A percentile compares a stretch with the other conserved stretches of the same genome.
phyloP scores from a whole-genome alignment of 2,329 filamentous ascomycete species.

The Coniochaeta prunicola region DNA sequence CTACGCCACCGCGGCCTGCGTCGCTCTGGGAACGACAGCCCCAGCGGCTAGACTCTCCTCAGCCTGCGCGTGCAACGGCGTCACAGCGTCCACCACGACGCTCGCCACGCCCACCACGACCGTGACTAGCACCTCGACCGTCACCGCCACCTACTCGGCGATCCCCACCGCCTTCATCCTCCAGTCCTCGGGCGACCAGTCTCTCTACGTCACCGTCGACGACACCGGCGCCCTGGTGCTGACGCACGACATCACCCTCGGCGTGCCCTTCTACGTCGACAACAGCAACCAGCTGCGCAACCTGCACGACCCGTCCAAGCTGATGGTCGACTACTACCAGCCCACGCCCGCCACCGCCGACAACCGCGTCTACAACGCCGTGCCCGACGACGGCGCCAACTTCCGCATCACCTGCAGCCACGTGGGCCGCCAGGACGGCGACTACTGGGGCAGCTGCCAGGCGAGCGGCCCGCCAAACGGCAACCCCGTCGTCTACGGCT shows the following conservation, averaged over 20 bases:
- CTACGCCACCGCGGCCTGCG: neutral
- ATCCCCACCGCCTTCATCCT: neutral
- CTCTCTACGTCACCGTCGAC: neutral
- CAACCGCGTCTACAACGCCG: neutral
- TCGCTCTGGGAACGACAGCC: neutral
- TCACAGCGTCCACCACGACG: neutral
- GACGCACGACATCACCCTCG: neutral
- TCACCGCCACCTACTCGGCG: neutral
- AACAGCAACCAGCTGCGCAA: neutral
- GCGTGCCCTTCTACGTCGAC: neutral
- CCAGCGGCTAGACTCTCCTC: neutral
- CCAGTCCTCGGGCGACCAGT: neutral
- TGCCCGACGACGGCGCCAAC: neutral
- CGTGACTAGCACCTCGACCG: neutral
- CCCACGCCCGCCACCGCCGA: neutral
- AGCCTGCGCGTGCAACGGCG: neutral
- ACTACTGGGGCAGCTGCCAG: neutral
- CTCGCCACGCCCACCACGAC: neutral
- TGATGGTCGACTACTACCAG: neutral
- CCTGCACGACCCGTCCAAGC: neutral
- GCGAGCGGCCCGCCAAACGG: neutral
- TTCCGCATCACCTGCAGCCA: neutral
- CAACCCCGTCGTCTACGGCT: neutral
- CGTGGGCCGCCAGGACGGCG: neutral
- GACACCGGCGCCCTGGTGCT: neutral